Conservation (phyloP, 495 filamentous ascomycete species). For the Aspergillus nanangensis region DNA sequence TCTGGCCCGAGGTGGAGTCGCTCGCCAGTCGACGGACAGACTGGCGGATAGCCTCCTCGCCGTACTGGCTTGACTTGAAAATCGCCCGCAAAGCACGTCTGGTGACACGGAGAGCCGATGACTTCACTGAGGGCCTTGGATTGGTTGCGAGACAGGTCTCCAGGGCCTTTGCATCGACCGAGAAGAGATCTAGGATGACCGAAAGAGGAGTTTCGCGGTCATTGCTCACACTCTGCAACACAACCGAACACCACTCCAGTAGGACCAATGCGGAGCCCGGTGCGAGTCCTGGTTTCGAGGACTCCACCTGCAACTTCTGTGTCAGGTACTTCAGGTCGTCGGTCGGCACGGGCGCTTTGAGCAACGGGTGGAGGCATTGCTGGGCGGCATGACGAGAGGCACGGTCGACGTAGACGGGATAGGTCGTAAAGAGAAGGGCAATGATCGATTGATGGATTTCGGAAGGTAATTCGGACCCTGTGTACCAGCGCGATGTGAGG, state of each 20-base stretch:
- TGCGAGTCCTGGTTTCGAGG: slow-evolving; percentile 69
- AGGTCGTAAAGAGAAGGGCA: slow-evolving; percentile 73
- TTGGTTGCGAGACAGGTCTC: slow-evolving; percentile 68
- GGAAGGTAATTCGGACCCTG: slow-evolving; percentile 32
- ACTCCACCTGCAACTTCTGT: slow-evolving; percentile 54
- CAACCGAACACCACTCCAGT: slow-evolving; percentile 78
- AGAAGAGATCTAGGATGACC: slow-evolving; percentile 58
- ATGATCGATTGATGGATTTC: slow-evolving; percentile 45
- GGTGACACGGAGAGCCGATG: slow-evolving; percentile 66
- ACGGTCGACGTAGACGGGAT: slow-evolving; percentile 82
- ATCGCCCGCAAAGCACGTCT: slow-evolving; percentile 68
- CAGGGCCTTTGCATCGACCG: slow-evolving; percentile 60
- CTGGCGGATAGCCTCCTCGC: slow-evolving; percentile 55
- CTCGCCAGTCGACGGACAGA: slow-evolving; percentile 61
- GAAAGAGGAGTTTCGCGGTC: slow-evolving; percentile 54
- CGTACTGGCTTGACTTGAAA: slow-evolving; percentile 54
- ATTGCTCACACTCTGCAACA: slow-evolving; percentile 59
- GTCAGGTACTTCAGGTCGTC: slow-evolving; percentile 58
- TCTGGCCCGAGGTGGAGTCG: slow-evolving; percentile 55
- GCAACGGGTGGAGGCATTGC: slow-evolving; percentile 63
- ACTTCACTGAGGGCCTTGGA: slow-evolving; percentile 52
- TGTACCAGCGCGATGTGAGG: background rate
- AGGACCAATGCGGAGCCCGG: slow-evolving; percentile 81
- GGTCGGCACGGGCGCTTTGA: slow-evolving; percentile 43
- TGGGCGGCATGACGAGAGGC: slow-evolving; percentile 76